These are phyloP conservation scores for Asterophora parasitica DNA, from an alignment of 768 basidiomycete species.

Conservation along the genomic window DNA sequence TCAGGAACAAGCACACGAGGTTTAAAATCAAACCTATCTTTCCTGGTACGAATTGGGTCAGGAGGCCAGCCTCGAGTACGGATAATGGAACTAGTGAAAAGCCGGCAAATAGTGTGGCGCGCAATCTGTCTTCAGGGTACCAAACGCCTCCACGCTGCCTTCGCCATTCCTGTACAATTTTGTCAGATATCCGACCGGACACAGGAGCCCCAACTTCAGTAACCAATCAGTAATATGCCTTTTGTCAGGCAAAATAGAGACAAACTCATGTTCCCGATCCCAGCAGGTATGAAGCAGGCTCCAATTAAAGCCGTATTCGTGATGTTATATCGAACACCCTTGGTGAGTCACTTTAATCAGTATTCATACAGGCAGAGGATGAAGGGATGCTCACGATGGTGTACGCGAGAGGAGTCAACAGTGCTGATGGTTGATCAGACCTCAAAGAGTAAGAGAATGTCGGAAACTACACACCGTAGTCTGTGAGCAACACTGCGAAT, in stretches of 20 bases:
- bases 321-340: slow-evolving; percentile 58
- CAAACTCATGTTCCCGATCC: slow-evolving; percentile 55
- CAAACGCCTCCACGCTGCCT: slow-evolving; percentile 47
- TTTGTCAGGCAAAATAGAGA: slow-evolving; percentile 2
- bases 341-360: not conserved
- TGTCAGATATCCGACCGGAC: slow-evolving; percentile 57
- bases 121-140: slow-evolving; percentile 68
- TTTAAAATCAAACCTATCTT: slow-evolving; percentile 44
- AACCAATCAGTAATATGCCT: not conserved
- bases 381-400: slow-evolving; percentile 47
- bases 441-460: slow-evolving; percentile 14
- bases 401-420: slow-evolving; percentile 60
- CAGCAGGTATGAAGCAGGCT: slow-evolving; percentile 55
- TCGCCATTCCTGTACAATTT: slow-evolving; percentile 42
- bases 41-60: slow-evolving; percentile 48
- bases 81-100: slow-evolving; percentile 50
- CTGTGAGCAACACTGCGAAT: slow-evolving; percentile 29
- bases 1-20: slow-evolving; percentile 54
- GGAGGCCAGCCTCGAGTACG: slow-evolving; percentile 41
- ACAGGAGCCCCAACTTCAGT: slow-evolving; percentile 53
- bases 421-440: slow-evolving; percentile 31
- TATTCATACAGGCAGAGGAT: not conserved
- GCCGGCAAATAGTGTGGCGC: slow-evolving; percentile 43
- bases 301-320: slow-evolving; percentile 54
- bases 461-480: slow-evolving; percentile 28